These are phyloP conservation scores for Wallacemonas collosoma DNA, from an alignment of 208 protist species.

Conservation along the genomic window DNA sequence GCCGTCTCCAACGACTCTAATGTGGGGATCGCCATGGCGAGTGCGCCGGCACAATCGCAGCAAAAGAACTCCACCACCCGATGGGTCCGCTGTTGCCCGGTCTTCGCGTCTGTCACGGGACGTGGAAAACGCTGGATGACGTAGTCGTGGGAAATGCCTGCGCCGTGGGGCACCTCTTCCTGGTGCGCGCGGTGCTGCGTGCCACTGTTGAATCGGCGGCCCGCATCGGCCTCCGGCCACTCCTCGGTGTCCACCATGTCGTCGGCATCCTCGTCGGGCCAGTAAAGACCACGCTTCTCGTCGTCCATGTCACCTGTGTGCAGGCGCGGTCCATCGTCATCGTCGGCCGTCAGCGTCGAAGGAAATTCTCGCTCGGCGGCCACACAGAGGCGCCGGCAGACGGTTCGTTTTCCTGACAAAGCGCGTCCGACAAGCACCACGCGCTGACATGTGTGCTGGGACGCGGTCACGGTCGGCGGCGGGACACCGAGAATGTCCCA, in stretches of 20 bases:
- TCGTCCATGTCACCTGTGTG: background rate
- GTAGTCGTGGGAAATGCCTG: conserved; percentile 71
- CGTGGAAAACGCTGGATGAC: conserved; percentile 60
- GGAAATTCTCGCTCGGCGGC: conserved; percentile 61
- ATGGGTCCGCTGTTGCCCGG: background rate
- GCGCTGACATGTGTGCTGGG: conserved; percentile 43
- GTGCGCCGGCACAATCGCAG: conserved; percentile 76
- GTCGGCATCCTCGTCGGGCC: conserved; percentile 21
- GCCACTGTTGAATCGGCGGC: background rate
- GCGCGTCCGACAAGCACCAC: conserved; percentile 75
- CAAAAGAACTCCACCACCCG: conserved; percentile 80
- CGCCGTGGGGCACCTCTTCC: conserved; percentile 44
- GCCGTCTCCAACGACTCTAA: conserved; percentile 59
- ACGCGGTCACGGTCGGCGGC: conserved; percentile 33
- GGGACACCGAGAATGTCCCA: conserved; percentile 65
- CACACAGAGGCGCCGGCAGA: conserved; percentile 59
- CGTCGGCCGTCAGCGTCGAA: background rate
- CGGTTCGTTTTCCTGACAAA: conserved; percentile 74
- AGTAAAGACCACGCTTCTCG: conserved; percentile 23
- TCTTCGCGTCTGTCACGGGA: conserved; percentile 7
- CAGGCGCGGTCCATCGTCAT: conserved; percentile 3
- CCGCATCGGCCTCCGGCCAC: conserved; percentile 9
- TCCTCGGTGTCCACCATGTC: conserved; percentile 13
- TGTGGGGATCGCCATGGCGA: conserved; percentile 73
- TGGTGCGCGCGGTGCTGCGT: conserved; percentile 14